Evolutionary conservation across 1,139 yeast genomes (phyloP), one percentile per base, ranked within the genome.

Genomic region (Protomyces pachydermus): DNA sequence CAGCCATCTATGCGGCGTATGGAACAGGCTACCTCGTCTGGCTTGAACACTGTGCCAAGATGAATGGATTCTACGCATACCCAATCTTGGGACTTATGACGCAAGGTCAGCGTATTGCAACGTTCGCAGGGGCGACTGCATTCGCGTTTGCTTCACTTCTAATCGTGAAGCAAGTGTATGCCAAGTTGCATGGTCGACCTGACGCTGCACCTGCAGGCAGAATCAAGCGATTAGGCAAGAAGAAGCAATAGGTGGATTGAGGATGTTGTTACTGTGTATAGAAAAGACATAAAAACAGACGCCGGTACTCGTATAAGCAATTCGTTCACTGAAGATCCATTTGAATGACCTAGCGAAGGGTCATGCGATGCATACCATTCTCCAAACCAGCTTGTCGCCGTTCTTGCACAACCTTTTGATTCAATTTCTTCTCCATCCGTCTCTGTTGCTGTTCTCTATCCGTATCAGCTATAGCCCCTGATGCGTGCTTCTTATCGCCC

Each of bases 41-140:
- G 62, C 42, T 55, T 12, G 62, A 58, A 23, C 51, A 55, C 23
- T 51, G 54, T 42, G 62, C 62, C 9, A 12, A 50, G 18, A 18
- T 58, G 32, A 58, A 58, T 42, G 62, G 62, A 39, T 58, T 55
- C 52, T 58, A 58, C 16, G 56, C 62, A 5, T 58, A 58, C 37
- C 62, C 62, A 3, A 58, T 58, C 56, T 42, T 58, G 28, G 62
- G 54, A 20, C 34, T 58, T 25, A 58, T 58, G 56, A 58, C 53
- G 16, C 53, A 34, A 34, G 35, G 34, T 16, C 62, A 58, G 35
- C 51, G 62, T 25, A 32, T 58, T 3, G 45, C 32, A 52, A 52
- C 52, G 10, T 58, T 58, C 39, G 62, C 45, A 23, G 56, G 62
- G n/a, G 62, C 62, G 9, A 58, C 62, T 9, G 56, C 52, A n/a